A percentile compares a stretch with the other conserved stretches of the same genome.
phyloP scores from a whole-genome alignment of 805 yeast genomes.

The Candida patagonica region DNA sequence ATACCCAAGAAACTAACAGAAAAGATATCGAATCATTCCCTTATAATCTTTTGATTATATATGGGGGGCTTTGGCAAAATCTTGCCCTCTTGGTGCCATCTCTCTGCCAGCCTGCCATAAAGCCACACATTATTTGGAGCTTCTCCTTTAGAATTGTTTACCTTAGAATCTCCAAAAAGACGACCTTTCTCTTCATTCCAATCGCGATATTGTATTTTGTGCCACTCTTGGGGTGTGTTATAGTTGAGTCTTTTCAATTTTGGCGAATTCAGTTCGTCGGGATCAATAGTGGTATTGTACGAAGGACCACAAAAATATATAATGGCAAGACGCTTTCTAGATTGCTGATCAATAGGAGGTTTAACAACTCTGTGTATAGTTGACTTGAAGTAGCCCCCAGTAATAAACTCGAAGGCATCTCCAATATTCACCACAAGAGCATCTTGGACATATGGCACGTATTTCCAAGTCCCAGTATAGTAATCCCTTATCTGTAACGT shows the following conservation, averaged over 20 bases:
- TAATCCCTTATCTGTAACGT: constrained; percentile 34
- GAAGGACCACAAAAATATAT: constrained; percentile 38
- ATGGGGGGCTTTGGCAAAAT: constrained; percentile 1
- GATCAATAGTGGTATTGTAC: constrained; percentile 32
- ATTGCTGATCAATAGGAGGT: constrained; percentile 36
- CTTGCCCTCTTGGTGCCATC: constrained; percentile 32
- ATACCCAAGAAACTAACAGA: no score
- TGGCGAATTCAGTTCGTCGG: constrained; percentile 33
- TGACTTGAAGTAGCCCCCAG: constrained; percentile 39
- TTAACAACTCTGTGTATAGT: constrained; percentile 40
- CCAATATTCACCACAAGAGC: constrained; percentile 34
- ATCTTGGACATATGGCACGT: constrained; percentile 30
- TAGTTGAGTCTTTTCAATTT: constrained; percentile 30
- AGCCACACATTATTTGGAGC: constrained; percentile 32
- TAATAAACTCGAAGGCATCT: constrained; percentile 32
- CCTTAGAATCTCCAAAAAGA: constrained; percentile 34
- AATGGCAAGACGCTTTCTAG: constrained; percentile 31
- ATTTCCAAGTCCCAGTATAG: constrained; percentile 30
- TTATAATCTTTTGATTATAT: background rate
- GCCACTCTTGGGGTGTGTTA: constrained; percentile 28
- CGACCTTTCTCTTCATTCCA: constrained; percentile 42
- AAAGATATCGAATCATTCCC: no score
- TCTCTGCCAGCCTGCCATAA: constrained; percentile 35
- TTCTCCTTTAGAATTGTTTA: constrained; percentile 29
- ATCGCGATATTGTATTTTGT: constrained; percentile 31